Conservation (phyloP, 306 rosid species). For the Macrotyloma uniflorum region DNA sequence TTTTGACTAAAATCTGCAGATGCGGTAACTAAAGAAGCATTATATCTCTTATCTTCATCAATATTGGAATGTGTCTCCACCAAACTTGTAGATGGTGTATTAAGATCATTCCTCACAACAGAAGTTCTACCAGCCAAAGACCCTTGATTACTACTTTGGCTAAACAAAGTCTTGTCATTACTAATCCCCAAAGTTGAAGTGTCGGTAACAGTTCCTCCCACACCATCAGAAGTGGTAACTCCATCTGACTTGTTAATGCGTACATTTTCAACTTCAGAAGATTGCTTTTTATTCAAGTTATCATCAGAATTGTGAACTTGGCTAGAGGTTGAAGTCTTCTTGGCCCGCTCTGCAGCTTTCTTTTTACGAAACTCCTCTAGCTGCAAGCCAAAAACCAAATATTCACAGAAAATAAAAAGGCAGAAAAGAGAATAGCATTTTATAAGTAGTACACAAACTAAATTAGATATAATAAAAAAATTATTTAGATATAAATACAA, state of each 20-base stretch:
- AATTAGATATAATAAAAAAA: no score
- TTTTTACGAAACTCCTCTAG: slow-evolving; percentile 95
- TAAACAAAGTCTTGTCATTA: slow-evolving; percentile 46
- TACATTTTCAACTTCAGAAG: slow-evolving; percentile 63
- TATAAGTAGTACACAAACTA: neutral
- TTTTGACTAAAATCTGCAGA: slow-evolving; percentile 46
- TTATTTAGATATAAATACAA: no score
- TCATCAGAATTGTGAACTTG: slow-evolving; percentile 49
- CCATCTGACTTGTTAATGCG: slow-evolving; percentile 59
- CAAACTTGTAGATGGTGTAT: slow-evolving; percentile 41
- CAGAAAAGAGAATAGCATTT: neutral
- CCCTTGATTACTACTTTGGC: slow-evolving; percentile 50
- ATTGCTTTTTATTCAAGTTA: slow-evolving; percentile 56
- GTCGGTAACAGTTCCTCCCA: slow-evolving; percentile 44
- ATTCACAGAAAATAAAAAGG: neutral
- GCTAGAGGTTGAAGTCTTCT: slow-evolving; percentile 62
- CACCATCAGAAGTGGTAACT: slow-evolving; percentile 72
- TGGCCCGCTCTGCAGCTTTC: slow-evolving; percentile 82
- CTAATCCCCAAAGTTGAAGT: slow-evolving; percentile 42
- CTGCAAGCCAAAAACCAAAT: slow-evolving; percentile 51
- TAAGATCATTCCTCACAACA: slow-evolving; percentile 43
- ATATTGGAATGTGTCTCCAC: slow-evolving; percentile 45
- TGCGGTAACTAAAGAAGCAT: slow-evolving; percentile 42
- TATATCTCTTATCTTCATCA: slow-evolving; percentile 49
- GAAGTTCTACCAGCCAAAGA: slow-evolving; percentile 40